phyloP scores from a whole-genome alignment of 305 asterid species.

The Rubia tinctorum region DNA sequence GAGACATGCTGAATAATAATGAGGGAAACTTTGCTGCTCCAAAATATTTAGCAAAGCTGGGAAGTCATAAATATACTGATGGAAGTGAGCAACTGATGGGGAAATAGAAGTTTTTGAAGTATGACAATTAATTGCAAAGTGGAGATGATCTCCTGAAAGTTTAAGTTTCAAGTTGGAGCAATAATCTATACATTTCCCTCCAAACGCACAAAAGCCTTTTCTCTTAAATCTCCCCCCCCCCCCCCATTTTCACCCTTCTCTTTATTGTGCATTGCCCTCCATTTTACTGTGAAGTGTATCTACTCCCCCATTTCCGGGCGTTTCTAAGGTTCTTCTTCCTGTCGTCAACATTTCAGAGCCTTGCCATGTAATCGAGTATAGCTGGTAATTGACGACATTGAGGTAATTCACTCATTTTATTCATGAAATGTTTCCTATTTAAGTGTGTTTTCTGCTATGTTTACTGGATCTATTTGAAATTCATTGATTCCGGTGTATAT shows the following conservation, averaged over 20 bases:
- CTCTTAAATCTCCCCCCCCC: background rate
- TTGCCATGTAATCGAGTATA: background rate
- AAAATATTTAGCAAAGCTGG: slow-evolving; percentile 70
- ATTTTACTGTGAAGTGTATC: background rate
- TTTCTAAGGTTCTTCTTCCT: slow-evolving; percentile 11
- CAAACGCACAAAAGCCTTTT: slow-evolving; percentile 6
- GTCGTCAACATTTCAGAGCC: background rate
- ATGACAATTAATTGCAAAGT: slow-evolving; percentile 37
- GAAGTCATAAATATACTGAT: slow-evolving; percentile 43
- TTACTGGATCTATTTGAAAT: too few species aligned
- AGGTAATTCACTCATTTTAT: too few species aligned
- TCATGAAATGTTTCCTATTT: too few species aligned
- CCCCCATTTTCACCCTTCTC: background rate
- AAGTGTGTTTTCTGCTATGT: too few species aligned
- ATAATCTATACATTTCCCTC: slow-evolving; percentile 22
- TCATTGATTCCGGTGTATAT: too few species aligned
- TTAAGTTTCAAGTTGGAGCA: slow-evolving; percentile 4
- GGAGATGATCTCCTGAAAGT: slow-evolving; percentile 24
- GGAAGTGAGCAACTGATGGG: slow-evolving; percentile 47
- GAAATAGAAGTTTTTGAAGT: slow-evolving; percentile 51
- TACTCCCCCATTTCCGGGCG: background rate
- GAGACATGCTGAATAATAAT: slow-evolving; percentile 37
- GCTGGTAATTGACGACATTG: slow-evolving; percentile 9
- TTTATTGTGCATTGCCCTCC: background rate
- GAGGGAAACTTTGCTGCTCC: slow-evolving; percentile 56